Conservation (phyloP, 139 green algal species). For the Chlamydomonas schloesseri region DNA sequence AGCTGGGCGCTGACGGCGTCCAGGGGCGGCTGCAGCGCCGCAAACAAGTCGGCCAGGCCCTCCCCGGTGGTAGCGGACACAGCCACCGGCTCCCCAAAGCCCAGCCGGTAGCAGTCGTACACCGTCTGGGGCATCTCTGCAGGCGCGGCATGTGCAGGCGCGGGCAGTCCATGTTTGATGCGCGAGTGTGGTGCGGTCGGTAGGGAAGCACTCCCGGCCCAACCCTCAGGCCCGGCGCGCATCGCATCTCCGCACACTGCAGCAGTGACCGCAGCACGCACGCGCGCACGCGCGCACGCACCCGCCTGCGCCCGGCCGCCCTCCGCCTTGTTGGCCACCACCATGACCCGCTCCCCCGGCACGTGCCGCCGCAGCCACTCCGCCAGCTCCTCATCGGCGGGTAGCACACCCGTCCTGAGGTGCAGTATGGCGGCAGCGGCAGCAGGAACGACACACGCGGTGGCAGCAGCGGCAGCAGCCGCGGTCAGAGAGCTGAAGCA, state of each 20-base stretch:
- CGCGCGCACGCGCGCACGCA: slow-evolving; percentile 10
- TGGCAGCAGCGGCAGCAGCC: background rate
- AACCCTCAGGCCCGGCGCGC: too few relatives aligned
- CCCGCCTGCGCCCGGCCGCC: slow-evolving; percentile 36
- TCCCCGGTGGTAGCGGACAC: slow-evolving; percentile 91
- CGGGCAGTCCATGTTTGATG: too few relatives aligned
- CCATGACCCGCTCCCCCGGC: slow-evolving; percentile 58
- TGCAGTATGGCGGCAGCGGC: background rate
- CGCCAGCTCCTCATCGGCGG: slow-evolving; percentile 77
- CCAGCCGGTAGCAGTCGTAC: slow-evolving; percentile 59
- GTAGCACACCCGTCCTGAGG: slow-evolving; percentile 64
- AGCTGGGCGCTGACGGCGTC: slow-evolving; percentile 3
- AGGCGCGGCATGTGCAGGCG: too few relatives aligned
- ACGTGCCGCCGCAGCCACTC: slow-evolving; percentile 76
- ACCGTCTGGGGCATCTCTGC: slow-evolving; percentile 54
- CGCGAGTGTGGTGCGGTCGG: too few relatives aligned
- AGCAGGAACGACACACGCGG: background rate
- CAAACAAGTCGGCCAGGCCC: slow-evolving; percentile 90
- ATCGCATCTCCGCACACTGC: too few relatives aligned
- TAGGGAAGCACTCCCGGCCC: too few relatives aligned
- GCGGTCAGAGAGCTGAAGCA: too few relatives aligned
- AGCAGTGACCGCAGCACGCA: too few relatives aligned
- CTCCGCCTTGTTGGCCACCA: slow-evolving; percentile 94
- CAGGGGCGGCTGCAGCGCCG: slow-evolving; percentile 67
- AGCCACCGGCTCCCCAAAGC: slow-evolving; percentile 85